phyloP scores from a whole-genome alignment of 306 rosid genomes.

The Trifolium pratense region DNA sequence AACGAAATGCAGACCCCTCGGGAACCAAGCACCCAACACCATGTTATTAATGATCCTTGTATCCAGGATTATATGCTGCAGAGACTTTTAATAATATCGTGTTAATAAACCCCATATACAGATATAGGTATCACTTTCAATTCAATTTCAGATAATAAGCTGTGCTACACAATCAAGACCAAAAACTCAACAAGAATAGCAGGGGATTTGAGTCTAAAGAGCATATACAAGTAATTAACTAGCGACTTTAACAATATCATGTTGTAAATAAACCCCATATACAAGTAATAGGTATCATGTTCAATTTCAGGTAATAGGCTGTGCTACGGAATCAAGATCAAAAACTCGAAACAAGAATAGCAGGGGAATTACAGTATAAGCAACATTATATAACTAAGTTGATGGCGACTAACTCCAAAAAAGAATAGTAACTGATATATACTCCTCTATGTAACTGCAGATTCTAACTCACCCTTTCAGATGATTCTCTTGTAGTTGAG shows the following conservation, averaged over 20 bases:
- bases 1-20: constrained; percentile 17
- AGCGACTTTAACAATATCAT: constrained; percentile 2
- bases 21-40: constrained; percentile 24
- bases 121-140: constrained; percentile 1
- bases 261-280: constrained; percentile 18
- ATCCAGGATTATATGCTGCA: constrained; percentile 14
- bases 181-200: neutral
- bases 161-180: constrained; percentile 31
- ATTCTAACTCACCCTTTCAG: constrained; percentile 77
- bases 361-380: constrained; percentile 4
- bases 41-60: neutral
- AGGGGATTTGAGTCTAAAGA: constrained; percentile 10
- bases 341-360: neutral
- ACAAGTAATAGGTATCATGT: constrained; percentile 5
- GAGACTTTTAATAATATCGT: constrained; percentile 20
- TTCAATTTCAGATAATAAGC: constrained; percentile 22
- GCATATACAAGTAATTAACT: neutral
- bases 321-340: constrained; percentile 29
- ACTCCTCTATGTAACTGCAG: constrained; percentile 29
- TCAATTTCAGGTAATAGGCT: constrained; percentile 25
- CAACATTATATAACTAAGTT: constrained; percentile 21
- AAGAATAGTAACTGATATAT: constrained; percentile 13
- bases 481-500: constrained; percentile 90
- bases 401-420: neutral
- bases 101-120: constrained; percentile 21